A percentile compares a stretch with the other conserved stretches of the same genome.
Evolutionary conservation across 495 filamentous ascomycete genomes (phyloP).

Genomic region (Friedmanniomyces endolithicus): DNA sequence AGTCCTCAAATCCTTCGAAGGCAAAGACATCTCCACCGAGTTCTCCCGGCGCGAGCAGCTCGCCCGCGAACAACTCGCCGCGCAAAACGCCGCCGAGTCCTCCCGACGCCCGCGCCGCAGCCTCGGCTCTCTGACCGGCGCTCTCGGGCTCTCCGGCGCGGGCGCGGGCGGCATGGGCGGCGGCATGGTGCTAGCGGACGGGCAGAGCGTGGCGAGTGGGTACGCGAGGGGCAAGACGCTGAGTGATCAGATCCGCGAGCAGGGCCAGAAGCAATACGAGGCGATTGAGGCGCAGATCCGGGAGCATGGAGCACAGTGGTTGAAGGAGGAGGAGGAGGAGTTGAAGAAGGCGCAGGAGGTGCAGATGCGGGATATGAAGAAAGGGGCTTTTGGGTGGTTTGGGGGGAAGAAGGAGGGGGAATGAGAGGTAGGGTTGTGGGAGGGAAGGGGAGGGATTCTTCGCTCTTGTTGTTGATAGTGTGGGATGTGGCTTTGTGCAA

Average conservation of each 20-base stretch:
- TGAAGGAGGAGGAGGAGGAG: constrained; percentile 76
- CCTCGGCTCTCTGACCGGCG: constrained; percentile 46
- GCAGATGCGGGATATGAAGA: constrained; percentile 78
- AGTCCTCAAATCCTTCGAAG: constrained; percentile 77
- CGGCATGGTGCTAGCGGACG: constrained; percentile 44
- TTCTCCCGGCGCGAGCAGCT: constrained; percentile 80
- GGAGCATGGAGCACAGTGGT: constrained; percentile 85
- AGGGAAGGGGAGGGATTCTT: not conserved
- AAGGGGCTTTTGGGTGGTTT: constrained; percentile 47
- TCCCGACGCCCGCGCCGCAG: constrained; percentile 45
- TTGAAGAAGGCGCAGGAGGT: constrained; percentile 79
- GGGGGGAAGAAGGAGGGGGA: constrained; percentile 22
- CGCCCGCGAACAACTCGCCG: constrained; percentile 66
- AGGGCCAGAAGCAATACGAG: constrained; percentile 81
- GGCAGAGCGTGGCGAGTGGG: constrained; percentile 56
- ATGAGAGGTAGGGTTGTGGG: not conserved
- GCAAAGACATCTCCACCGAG: constrained; percentile 71
- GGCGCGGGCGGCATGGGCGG: constrained; percentile 19
- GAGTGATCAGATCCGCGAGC: constrained; percentile 80
- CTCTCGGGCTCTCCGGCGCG: constrained; percentile 55
- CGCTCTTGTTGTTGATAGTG: constrained; percentile 1
- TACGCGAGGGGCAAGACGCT: constrained; percentile 87
- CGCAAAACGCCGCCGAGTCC: constrained; percentile 58
- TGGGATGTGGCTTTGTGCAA: not conserved
- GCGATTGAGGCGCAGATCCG: constrained; percentile 75